Conservation (phyloP, 345 rosid species). For the Eucalyptus guilfoylei region DNA sequence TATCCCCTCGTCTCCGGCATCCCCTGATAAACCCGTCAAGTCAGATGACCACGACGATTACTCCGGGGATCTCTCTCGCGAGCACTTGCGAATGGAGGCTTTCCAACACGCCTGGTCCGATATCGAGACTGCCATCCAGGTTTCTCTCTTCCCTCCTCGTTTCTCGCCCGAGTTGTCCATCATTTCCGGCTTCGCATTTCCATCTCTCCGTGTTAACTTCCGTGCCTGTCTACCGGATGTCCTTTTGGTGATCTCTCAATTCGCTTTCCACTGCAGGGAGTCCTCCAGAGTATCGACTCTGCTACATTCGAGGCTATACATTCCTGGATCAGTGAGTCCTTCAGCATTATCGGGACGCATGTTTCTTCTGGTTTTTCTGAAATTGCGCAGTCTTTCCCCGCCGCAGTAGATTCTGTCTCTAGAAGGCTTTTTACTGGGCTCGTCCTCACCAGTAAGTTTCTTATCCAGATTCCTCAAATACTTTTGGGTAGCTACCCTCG, state of each 20-base stretch:
- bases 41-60: constrained; percentile 6
- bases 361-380: constrained; percentile 25
- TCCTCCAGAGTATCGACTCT: constrained; percentile 39
- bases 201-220: not conserved
- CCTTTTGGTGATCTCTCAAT: not conserved
- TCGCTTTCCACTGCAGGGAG: constrained; percentile 41
- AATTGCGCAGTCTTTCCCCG: constrained; percentile 50
- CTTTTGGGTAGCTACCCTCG: not conserved
- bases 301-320: constrained; percentile 43
- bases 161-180: not conserved
- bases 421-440: constrained; percentile 62
- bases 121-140: constrained; percentile 44
- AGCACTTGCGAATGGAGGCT: constrained; percentile 30
- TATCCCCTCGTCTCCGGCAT: constrained; percentile 29
- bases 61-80: not conserved
- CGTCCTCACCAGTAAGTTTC: constrained; percentile 74
- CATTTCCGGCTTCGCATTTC: not conserved
- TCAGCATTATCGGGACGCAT: constrained; percentile 27
- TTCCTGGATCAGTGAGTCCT: constrained; percentile 65
- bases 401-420: constrained; percentile 42
- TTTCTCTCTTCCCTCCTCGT: not conserved
- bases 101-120: constrained; percentile 63
- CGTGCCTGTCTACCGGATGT: not conserved
- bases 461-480: not conserved
- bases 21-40: constrained; percentile 5